phyloP scores from a whole-genome alignment of 345 rosid genomes.

The Syzygium aqueum region DNA sequence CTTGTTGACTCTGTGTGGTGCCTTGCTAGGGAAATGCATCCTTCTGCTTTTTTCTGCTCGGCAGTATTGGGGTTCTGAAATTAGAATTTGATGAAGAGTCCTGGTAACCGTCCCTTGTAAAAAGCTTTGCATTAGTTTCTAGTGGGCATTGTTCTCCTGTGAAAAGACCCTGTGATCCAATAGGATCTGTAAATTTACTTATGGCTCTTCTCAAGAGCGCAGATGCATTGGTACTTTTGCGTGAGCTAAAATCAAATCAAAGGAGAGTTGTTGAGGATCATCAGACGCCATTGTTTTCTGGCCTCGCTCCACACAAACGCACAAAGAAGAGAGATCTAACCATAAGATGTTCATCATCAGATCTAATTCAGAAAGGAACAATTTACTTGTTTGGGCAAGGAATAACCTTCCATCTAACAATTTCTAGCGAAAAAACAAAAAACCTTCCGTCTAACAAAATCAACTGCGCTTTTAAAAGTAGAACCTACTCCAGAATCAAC shows the following conservation, averaged over 20 bases:
- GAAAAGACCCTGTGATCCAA: neutral
- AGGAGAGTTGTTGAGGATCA: neutral
- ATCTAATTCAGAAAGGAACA: neutral
- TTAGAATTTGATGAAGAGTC: slow-evolving; percentile 52
- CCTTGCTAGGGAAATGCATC: slow-evolving; percentile 8
- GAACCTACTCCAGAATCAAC: neutral
- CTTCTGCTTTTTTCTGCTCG: slow-evolving; percentile 4
- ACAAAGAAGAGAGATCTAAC: neutral
- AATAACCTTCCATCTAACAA: neutral
- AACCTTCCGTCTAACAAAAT: neutral
- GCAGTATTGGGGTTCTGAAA: slow-evolving; percentile 46
- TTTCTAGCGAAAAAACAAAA: no score
- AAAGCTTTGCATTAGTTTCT: neutral
- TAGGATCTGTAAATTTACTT: neutral
- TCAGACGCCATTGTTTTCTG: neutral
- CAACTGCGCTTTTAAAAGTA: neutral
- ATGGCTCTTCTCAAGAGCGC: neutral
- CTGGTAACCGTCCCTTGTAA: slow-evolving; percentile 22
- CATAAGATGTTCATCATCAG: neutral
- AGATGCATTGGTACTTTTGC: neutral
- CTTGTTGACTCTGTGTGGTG: neutral
- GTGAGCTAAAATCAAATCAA: neutral
- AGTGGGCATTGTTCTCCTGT: neutral
- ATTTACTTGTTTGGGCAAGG: neutral
- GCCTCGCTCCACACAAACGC: neutral